Evolutionary conservation across 805 yeast genomes (phyloP).

Genomic region (Candida ulmi): DNA sequence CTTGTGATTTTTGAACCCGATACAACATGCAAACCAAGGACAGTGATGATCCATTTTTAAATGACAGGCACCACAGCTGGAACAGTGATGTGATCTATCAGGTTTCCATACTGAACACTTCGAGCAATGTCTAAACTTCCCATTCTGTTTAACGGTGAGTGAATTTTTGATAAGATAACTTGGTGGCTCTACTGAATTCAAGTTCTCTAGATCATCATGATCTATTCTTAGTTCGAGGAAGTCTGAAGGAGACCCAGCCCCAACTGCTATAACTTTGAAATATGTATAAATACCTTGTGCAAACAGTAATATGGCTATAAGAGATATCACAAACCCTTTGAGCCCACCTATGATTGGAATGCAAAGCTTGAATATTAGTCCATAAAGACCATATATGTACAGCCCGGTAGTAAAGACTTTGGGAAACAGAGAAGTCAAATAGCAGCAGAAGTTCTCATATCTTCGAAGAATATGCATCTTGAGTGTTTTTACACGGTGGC

Average conservation of each 20-base stretch:
- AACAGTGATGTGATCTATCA: slow-evolving; percentile 83
- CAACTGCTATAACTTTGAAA: slow-evolving; percentile 42
- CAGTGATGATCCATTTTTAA: slow-evolving; percentile 91
- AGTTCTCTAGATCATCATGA: slow-evolving; percentile 17
- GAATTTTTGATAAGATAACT: slow-evolving; percentile 33
- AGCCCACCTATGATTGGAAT: slow-evolving; percentile 12
- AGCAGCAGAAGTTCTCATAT: slow-evolving; percentile 27
- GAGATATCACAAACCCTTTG: slow-evolving; percentile 14
- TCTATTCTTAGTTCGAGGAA: slow-evolving; percentile 36
- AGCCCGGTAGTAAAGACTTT: slow-evolving; percentile 37
- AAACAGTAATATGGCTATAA: slow-evolving; percentile 27
- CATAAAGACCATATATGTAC: slow-evolving; percentile 44
- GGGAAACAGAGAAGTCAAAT: slow-evolving; percentile 40
- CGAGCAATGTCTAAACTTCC: slow-evolving; percentile 61
- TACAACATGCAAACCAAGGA: slow-evolving; percentile 90
- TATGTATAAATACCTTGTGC: slow-evolving; percentile 43
- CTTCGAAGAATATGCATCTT: not conserved
- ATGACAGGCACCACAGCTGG: slow-evolving; percentile 61
- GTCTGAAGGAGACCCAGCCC: slow-evolving; percentile 66
- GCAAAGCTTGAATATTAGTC: slow-evolving; percentile 25
- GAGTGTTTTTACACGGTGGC: no score
- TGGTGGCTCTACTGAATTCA: slow-evolving; percentile 36
- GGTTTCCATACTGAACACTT: slow-evolving; percentile 78
- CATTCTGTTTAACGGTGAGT: slow-evolving; percentile 46
- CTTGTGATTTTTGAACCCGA: slow-evolving; percentile 80